Base-by-base conservation (phyloP, 495 filamentous ascomycete genomes). In the Penicillium daleae region DNA sequence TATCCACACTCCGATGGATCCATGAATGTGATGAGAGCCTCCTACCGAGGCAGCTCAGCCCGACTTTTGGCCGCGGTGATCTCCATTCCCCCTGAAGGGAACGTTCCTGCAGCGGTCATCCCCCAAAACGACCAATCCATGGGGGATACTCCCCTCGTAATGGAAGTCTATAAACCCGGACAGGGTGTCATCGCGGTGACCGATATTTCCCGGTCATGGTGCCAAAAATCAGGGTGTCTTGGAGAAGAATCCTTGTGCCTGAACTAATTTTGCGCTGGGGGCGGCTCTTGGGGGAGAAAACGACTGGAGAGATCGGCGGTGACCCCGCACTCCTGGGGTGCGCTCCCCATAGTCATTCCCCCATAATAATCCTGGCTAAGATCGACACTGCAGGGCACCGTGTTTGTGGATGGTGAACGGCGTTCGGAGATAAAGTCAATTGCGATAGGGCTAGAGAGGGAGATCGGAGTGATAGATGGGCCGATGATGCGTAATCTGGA, bases 1-100 rank as follows among this genome's bases (percentile, higher is more conserved):
- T 66, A 66, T 59, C 22, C 61, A 63, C 42, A 29, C 27, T 60
- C 46, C 17, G 37, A 15, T 32, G 37, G 17, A 59, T 42, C 22
- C 27, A 42, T 40, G 64, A 66, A 66, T 63, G 60, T 66, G 64
- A 65, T 54, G 17, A 40, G 10, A 32, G 21, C 15, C 4, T 42
- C 21, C 50, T 56, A 59, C 62, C 63, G 59, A 62, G 62, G 60
- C 46, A 62, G 56, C 22, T 19, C 13, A 61, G 39, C 24, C 46
- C 24, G 12, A 29, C 21, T 50, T 33, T 60, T 63, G 59, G 12
- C 33, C 42, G 51, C 17, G 56, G 26, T 50, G 64, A 66, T 66
- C 64, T n/a, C 19, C 51, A 29, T 39, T 22, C 12, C 52, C 56
- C 51, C 51, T 51, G 31, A 52, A n/a, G 31, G 3, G 6, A 24